phyloP scores from a whole-genome alignment of 495 filamentous ascomycete genomes.

The Aspergillus olivimuriae region DNA sequence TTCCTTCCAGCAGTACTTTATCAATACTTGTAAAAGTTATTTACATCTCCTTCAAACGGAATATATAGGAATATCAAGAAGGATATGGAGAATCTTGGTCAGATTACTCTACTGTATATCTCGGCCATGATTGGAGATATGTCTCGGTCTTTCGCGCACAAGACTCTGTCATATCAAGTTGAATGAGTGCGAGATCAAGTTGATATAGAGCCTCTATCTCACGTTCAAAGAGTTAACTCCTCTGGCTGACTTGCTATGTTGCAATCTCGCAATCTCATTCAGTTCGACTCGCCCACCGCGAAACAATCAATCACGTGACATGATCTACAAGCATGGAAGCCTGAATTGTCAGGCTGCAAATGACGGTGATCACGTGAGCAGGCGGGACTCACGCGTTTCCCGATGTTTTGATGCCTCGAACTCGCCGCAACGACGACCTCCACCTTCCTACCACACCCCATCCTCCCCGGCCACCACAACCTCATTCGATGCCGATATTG shows the following conservation, averaged over 20 bases:
- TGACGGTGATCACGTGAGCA: slow-evolving; percentile 15
- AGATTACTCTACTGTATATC: neutral
- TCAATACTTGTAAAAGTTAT: neutral
- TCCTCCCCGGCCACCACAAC: slow-evolving; percentile 1
- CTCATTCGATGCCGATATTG: slow-evolving; percentile 8
- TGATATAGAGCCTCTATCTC: too few relatives aligned
- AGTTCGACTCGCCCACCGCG: too few relatives aligned
- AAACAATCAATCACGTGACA: too few relatives aligned
- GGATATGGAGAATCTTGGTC: too few relatives aligned
- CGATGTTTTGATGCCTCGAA: slow-evolving; percentile 23
- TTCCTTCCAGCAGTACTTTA: too few relatives aligned
- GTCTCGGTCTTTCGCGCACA: neutral
- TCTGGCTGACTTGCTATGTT: too few relatives aligned
- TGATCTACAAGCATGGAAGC: neutral
- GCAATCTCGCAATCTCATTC: too few relatives aligned
- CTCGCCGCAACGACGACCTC: slow-evolving; percentile 7
- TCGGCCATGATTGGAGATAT: neutral
- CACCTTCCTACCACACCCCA: slow-evolving; percentile 7
- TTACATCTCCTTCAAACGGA: neutral
- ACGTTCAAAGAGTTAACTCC: too few relatives aligned
- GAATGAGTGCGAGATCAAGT: neutral
- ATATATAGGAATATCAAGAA: neutral
- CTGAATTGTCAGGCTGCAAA: neutral
- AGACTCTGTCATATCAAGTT: neutral
- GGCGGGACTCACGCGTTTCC: slow-evolving; percentile 19